Evolutionary conservation across 306 rosid genomes (phyloP), one percentile per base, ranked within the genome.

Genomic region (Acacia confusa): DNA sequence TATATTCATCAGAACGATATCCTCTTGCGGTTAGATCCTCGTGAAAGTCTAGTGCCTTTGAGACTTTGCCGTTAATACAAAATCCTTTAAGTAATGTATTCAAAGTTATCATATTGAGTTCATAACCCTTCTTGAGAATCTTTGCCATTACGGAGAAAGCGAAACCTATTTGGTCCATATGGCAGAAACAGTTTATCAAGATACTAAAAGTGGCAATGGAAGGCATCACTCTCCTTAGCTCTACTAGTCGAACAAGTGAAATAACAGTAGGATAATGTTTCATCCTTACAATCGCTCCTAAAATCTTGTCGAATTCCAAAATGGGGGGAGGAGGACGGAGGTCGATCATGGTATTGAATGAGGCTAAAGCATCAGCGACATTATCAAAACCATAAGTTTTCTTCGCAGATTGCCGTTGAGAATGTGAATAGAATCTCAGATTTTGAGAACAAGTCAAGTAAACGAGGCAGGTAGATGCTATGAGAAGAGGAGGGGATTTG

Each of bases 101-200:
- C 55, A 83, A 77, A 68, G 87, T 83, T 15, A 80, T 58, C 16
- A 44, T 38, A 74, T 73, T 80, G 27, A 79, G 84, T 28, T 65
- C 64, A 76, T 70, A 75, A 55, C 86, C 88, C 41, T 1, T 70
- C 82, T 86, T 86, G 64, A 86, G n/a, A 79, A 86, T 79, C 74
- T 77, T 82, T 0, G 80, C 86, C 48, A 86, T 7, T 7, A 85
- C 34, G 22, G 86, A 86, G 19, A 86, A 64, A 32, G 83, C 88
- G 22, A 86, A 86, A 16, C 66, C 17, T 53, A 79, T 76, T 15
- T 57, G 82, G 77, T 55, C 45, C 45, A 75, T 38, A 45, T 53
- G 88, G 81, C 86, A 79, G 28, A 69, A 76, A 66, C 86, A 86
- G 58, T 86, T 82, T 38, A 79, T 82, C 80, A 86, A 64, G 79